Evolutionary conservation across 345 rosid species (phyloP).

Genomic region (Hypericum perforatum): DNA sequence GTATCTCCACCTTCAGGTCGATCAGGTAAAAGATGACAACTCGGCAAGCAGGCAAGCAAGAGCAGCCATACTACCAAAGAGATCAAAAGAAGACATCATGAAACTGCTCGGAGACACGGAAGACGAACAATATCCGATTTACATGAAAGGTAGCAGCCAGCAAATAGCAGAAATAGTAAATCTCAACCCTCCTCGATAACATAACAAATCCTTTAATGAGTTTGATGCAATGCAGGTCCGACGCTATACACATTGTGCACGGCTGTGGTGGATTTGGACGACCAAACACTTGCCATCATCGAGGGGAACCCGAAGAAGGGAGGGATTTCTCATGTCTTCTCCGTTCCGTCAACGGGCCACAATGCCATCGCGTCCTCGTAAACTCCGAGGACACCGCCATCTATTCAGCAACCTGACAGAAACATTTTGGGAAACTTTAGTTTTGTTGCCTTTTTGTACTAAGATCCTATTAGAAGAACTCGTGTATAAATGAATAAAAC

Average conservation of each 20-base stretch:
- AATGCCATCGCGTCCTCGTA: too few relatives aligned
- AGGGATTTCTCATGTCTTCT: constrained; percentile 34
- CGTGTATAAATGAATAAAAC: too few relatives aligned
- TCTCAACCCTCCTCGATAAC: constrained; percentile 8
- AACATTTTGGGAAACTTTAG: too few relatives aligned
- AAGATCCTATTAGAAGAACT: too few relatives aligned
- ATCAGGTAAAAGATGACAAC: constrained; percentile 51
- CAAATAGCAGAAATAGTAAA: neutral
- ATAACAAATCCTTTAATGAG: neutral
- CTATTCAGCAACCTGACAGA: too few relatives aligned
- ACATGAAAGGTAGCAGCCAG: constrained; percentile 38
- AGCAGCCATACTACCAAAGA: constrained; percentile 33
- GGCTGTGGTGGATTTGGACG: constrained; percentile 34
- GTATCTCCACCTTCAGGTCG: constrained; percentile 48
- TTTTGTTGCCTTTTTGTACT: too few relatives aligned
- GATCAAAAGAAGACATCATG: constrained; percentile 38
- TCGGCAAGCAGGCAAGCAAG: constrained; percentile 36
- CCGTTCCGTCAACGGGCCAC: constrained; percentile 17
- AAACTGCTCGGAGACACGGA: constrained; percentile 40
- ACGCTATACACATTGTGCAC: constrained; percentile 40
- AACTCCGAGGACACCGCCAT: too few relatives aligned
- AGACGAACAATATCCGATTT: constrained; percentile 34
- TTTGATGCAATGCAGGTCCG: constrained; percentile 36
- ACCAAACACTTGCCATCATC: constrained; percentile 33
- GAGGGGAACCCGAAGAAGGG: constrained; percentile 39